These are phyloP conservation scores for Glycine latifolia DNA, from an alignment of 306 rosid genomes.

Conservation along the genomic window DNA sequence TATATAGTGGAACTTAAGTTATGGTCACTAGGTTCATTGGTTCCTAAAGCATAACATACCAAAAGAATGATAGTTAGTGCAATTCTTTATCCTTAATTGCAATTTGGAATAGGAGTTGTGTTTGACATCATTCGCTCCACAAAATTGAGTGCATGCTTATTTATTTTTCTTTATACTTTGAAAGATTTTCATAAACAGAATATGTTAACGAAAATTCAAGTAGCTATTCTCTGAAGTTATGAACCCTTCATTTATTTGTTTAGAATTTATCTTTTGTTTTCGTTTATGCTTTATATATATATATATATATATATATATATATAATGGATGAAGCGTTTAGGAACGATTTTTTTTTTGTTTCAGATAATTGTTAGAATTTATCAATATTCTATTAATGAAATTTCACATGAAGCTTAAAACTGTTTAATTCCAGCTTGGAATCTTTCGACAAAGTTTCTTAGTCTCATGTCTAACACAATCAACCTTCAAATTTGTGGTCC, in stretches of 20 bases:
- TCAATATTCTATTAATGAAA: background rate
- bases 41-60: background rate
- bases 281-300: too few species aligned
- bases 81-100: background rate
- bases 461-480: background rate
- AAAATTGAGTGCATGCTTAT: background rate
- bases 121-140: background rate
- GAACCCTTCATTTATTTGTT: background rate
- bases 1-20: constrained; percentile 31
- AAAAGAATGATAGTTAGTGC: background rate
- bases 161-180: background rate
- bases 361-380: background rate
- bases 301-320: too few species aligned
- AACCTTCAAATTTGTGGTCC: background rate
- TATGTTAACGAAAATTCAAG: background rate
- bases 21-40: constrained; percentile 8
- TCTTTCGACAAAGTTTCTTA: constrained; percentile 8
- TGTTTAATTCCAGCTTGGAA: background rate
- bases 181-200: background rate
- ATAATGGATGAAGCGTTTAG: background rate
- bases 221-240: background rate
- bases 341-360: background rate
- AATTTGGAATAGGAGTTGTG: background rate
- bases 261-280: background rate
- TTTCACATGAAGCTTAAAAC: background rate